Conservation (phyloP, 805 yeast genomes). For the Nakazawaea anatomiae region DNA sequence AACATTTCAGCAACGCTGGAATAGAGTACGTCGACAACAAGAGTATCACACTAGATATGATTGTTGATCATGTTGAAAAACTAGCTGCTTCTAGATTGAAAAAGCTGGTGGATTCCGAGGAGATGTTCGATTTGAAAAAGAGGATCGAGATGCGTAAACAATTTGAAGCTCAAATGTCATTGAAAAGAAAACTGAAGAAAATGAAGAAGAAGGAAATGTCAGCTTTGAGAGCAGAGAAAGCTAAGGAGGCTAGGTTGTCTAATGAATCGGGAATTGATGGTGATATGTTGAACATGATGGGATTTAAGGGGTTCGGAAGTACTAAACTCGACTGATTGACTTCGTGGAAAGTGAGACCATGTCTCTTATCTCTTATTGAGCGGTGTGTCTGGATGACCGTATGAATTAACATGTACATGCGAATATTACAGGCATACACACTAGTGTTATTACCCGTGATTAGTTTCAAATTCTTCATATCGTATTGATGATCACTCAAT, state of each 20-base stretch:
- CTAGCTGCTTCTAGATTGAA: conserved; percentile 26
- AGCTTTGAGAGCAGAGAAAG: conserved; percentile 10
- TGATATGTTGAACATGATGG: conserved; percentile 43
- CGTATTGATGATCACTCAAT: too few species aligned
- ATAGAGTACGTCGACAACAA: conserved; percentile 23
- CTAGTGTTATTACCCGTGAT: too few species aligned
- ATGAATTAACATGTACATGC: too few species aligned
- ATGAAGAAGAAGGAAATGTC: conserved; percentile 17
- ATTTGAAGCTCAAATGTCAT: conserved; percentile 30
- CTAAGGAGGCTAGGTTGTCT: conserved; percentile 10
- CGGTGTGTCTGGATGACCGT: too few species aligned
- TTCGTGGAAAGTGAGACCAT: too few species aligned
- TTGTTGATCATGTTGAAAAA: conserved; percentile 30
- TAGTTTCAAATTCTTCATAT: too few species aligned
- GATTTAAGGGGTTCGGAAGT: conserved; percentile 48
- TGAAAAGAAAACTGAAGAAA: conserved; percentile 23
- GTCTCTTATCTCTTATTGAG: too few species aligned
- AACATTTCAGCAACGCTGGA: conserved; percentile 46
- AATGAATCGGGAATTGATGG: conserved; percentile 12
- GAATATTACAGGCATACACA: too few species aligned
- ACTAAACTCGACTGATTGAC: not conserved
- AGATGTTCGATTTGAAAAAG: conserved; percentile 28
- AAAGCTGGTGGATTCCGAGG: conserved; percentile 10
- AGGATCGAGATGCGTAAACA: conserved; percentile 33
- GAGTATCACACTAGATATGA: conserved; percentile 43